phyloP scores from a whole-genome alignment of 2,329 filamentous ascomycete species.

The Verticillium nonalfalfae region DNA sequence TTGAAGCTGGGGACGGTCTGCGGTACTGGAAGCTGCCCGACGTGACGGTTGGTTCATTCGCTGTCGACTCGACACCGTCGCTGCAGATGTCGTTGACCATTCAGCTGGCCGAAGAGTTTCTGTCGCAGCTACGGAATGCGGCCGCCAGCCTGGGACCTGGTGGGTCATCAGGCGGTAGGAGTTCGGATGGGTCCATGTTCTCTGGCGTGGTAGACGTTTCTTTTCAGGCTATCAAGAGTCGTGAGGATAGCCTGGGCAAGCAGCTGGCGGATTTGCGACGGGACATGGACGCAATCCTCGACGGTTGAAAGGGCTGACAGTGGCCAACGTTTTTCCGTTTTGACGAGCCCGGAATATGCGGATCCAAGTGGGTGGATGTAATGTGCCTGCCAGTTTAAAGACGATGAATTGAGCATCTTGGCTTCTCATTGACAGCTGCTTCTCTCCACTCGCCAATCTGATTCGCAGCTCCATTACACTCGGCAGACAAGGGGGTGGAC shows the following conservation, averaged over 20 bases:
- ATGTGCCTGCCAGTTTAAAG: not conserved
- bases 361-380: not conserved
- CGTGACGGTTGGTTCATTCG: conserved; percentile 32
- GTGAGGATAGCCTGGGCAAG: conserved; percentile 25
- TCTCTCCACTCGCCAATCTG: not conserved
- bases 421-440: not conserved
- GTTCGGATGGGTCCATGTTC: conserved; percentile 20
- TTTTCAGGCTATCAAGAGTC: conserved; percentile 19
- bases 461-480: not conserved
- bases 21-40: conserved; percentile 31
- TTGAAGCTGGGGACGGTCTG: conserved; percentile 20
- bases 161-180: conserved; percentile 5
- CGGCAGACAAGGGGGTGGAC: not conserved
- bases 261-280: conserved; percentile 23
- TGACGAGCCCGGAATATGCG: not conserved
- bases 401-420: not conserved
- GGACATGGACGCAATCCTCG: conserved; percentile 25
- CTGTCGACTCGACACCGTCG: conserved; percentile 30
- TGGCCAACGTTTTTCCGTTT: not conserved
- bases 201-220: conserved; percentile 20
- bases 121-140: conserved; percentile 25
- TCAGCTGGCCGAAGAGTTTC: conserved; percentile 33
- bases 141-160: conserved; percentile 20
- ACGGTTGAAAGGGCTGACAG: conserved; percentile 7
- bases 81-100: conserved; percentile 35